A percentile compares a stretch with the other conserved stretches of the same genome.
These are phyloP conservation scores for Phaeomoniella chlamydospora DNA, from an alignment of 2,329 filamentous ascomycete genomes.

Conservation along the genomic window DNA sequence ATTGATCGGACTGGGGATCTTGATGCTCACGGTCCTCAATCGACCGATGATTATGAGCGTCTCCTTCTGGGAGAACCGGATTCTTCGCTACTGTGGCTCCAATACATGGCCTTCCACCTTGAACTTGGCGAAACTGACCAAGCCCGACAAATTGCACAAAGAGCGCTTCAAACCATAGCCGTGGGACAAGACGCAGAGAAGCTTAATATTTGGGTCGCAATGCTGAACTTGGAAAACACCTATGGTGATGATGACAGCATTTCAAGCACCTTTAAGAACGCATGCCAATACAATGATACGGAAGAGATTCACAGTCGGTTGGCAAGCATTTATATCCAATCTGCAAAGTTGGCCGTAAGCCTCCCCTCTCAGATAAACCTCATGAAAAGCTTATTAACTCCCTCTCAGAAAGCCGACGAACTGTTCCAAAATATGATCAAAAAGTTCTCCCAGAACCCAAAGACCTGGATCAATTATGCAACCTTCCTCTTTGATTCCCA, in stretches of 20 bases:
- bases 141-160: constrained; percentile 77
- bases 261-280: constrained; percentile 77
- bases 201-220: constrained; percentile 86
- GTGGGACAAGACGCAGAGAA: constrained; percentile 86
- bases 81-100: constrained; percentile 85
- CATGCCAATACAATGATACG: constrained; percentile 85
- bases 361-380: constrained; percentile 3
- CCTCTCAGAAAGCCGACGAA: constrained; percentile 62
- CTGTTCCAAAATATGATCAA: constrained; percentile 78
- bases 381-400: constrained; percentile 9
- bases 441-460: constrained; percentile 67
- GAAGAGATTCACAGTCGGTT: constrained; percentile 81
- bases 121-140: constrained; percentile 79
- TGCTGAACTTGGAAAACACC: constrained; percentile 84
- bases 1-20: constrained; percentile 87
- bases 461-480: constrained; percentile 89
- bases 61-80: constrained; percentile 84
- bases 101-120: constrained; percentile 98
- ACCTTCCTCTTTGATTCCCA: constrained; percentile 73
- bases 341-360: constrained; percentile 69
- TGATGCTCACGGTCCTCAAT: constrained; percentile 76
- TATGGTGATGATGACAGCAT: constrained; percentile 74
- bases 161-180: constrained; percentile 80
- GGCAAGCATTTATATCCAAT: constrained; percentile 89
- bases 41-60: constrained; percentile 82